Conservation (phyloP, 1,139 yeast species). For the Geotrichum macrosporum region DNA sequence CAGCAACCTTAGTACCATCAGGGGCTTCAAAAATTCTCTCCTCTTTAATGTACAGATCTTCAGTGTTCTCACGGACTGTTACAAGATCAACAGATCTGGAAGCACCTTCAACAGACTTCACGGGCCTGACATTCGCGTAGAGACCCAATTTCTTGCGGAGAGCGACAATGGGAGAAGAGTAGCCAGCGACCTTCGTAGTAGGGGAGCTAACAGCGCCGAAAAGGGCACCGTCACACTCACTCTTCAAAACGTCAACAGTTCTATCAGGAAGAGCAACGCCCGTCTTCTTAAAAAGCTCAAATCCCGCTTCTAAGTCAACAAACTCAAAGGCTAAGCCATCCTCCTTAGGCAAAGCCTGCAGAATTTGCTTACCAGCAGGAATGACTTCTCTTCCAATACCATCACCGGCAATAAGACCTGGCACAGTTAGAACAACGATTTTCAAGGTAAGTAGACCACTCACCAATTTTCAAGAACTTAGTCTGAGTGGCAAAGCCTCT, state of each 20-base stretch:
- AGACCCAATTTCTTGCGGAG: conserved; percentile 90
- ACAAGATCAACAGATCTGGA: conserved; percentile 93
- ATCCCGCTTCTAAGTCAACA: conserved; percentile 87
- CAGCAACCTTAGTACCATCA: conserved; percentile 83
- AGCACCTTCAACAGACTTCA: conserved; percentile 80
- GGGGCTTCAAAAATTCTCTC: conserved; percentile 67
- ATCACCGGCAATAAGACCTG: conserved; percentile 91
- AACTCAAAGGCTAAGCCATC: conserved; percentile 80
- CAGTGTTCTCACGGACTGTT: conserved; percentile 97
- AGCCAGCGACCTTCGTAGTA: conserved; percentile 87
- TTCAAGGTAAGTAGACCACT: conserved; percentile 13
- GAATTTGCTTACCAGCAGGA: conserved; percentile 84
- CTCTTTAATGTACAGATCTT: conserved; percentile 92
- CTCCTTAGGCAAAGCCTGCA: conserved; percentile 72
- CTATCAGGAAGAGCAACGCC: conserved; percentile 94
- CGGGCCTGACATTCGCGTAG: conserved; percentile 97
- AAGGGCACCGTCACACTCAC: conserved; percentile 91
- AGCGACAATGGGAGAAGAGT: conserved; percentile 97
- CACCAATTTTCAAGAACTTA: conserved; percentile 35
- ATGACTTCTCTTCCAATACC: conserved; percentile 97
- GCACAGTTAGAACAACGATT: conserved; percentile 8
- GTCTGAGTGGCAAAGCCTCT: conserved; percentile 29
- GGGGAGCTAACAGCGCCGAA: conserved; percentile 97
- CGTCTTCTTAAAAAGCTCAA: conserved; percentile 83
- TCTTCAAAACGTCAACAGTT: conserved; percentile 74